Evolutionary conservation across 2,329 filamentous ascomycete genomes (phyloP).

Genomic region (Penicillium oxalicum): DNA sequence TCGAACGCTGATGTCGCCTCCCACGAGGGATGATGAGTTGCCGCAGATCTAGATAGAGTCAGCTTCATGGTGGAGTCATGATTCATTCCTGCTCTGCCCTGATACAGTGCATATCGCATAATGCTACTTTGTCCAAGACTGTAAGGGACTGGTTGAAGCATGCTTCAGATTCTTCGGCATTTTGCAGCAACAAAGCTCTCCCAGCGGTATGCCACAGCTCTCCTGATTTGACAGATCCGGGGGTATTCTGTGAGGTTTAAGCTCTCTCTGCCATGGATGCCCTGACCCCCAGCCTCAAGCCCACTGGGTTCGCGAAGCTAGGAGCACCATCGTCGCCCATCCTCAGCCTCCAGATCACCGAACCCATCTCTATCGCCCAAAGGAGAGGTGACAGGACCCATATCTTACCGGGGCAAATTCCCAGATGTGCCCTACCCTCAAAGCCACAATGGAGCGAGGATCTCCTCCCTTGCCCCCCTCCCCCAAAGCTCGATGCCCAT

Average conservation of each 20-base stretch:
- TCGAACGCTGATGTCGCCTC: background rate
- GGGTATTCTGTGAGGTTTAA: too few species aligned
- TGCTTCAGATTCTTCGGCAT: background rate
- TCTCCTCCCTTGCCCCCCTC: conserved; percentile 1
- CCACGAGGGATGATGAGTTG: conserved; percentile 1
- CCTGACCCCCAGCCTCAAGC: too few species aligned
- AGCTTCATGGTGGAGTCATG: too few species aligned
- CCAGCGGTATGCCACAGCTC: too few species aligned
- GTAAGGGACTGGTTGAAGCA: background rate
- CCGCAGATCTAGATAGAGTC: background rate
- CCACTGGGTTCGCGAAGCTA: too few species aligned
- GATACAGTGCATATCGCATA: too few species aligned
- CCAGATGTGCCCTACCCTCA: conserved; percentile 9
- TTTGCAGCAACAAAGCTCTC: background rate
- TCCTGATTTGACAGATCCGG: too few species aligned
- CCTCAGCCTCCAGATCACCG: too few species aligned
- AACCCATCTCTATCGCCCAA: background rate
- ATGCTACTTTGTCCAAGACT: background rate
- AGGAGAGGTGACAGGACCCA: conserved; percentile 3
- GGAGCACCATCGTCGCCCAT: too few species aligned
- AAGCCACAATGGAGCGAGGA: conserved; percentile 11
- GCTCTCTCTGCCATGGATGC: too few species aligned
- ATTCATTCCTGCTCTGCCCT: too few species aligned
- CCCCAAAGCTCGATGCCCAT: conserved; percentile 4
- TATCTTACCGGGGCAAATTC: conserved; percentile 4